A percentile compares a stretch with the other conserved stretches of the same genome.
phyloP scores from a whole-genome alignment of 2,329 filamentous ascomycete species.

The Arthrobotrys entomopaga region DNA sequence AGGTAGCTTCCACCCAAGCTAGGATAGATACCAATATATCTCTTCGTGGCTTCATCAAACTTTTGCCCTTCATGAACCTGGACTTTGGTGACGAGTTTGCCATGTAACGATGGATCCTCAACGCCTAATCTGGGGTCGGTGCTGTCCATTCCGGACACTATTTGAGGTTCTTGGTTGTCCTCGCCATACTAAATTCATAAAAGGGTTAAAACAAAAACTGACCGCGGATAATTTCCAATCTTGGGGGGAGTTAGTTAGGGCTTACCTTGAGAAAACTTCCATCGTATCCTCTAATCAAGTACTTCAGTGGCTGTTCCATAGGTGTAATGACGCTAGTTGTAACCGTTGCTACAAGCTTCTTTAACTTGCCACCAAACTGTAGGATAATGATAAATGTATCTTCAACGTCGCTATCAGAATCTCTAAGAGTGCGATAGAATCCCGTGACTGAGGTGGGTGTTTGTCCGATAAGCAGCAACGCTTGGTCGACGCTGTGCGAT shows the following conservation, averaged over 20 bases:
- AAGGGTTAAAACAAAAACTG: too few species aligned
- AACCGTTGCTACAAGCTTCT: constrained; percentile 60
- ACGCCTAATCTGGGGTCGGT: constrained; percentile 49
- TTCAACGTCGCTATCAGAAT: constrained; percentile 58
- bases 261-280: constrained; percentile 64
- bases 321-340: constrained; percentile 60
- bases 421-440: constrained; percentile 60
- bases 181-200: constrained; percentile 38
- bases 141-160: constrained; percentile 43
- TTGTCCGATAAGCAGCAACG: constrained; percentile 61
- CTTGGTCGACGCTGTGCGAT: constrained; percentile 62
- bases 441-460: constrained; percentile 56
- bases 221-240: too few species aligned
- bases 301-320: constrained; percentile 60
- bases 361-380: constrained; percentile 36
- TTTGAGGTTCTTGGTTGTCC: constrained; percentile 45
- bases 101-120: constrained; percentile 39
- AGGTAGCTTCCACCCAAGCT: constrained; percentile 42
- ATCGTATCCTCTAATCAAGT: constrained; percentile 60
- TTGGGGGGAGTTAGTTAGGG: too few species aligned
- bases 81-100: constrained; percentile 40
- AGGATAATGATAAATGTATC: constrained; percentile 57
- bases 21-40: constrained; percentile 45
- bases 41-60: constrained; percentile 24
- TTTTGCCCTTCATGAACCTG: constrained; percentile 34